These are phyloP conservation scores for Eleusine indica DNA, from an alignment of 176 grass and related monocot species.

Conservation along the genomic window DNA sequence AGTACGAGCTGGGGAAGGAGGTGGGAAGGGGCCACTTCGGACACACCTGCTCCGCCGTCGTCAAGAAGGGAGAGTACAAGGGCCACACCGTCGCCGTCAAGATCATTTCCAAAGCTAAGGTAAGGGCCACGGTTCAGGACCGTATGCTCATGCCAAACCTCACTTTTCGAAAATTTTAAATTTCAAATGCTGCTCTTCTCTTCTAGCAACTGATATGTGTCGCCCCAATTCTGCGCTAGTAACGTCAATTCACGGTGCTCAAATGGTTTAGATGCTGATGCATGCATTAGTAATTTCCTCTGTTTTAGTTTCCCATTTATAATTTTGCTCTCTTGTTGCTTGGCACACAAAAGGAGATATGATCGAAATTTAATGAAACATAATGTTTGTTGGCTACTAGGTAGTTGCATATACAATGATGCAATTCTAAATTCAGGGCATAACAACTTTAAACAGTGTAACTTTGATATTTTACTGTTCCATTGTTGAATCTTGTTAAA, in stretches of 20 bases:
- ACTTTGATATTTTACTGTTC: slow-evolving; percentile 7
- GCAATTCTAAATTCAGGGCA: neutral
- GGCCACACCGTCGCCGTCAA: slow-evolving; percentile 89
- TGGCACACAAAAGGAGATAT: neutral
- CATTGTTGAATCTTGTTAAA: slow-evolving; percentile 17
- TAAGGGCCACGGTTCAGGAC: slow-evolving; percentile 24
- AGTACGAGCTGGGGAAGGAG: slow-evolving; percentile 98
- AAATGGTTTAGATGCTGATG: neutral
- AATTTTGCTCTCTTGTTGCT: neutral
- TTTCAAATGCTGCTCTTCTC: slow-evolving; percentile 22
- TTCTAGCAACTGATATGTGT: neutral
- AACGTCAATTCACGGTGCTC: slow-evolving; percentile 9
- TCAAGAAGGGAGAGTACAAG: slow-evolving; percentile 90
- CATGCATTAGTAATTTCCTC: neutral
- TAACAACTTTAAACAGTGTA: neutral
- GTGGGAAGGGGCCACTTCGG: slow-evolving; percentile 96
- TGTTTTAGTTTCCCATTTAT: slow-evolving; percentile 2
- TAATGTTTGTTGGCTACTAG: neutral
- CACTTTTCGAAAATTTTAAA: slow-evolving; percentile 8
- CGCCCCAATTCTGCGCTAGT: slow-evolving; percentile 26
- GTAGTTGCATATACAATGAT: neutral
- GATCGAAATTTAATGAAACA: neutral
- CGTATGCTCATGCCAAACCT: slow-evolving; percentile 2
- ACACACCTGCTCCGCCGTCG: slow-evolving; percentile 80
- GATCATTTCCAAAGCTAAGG: slow-evolving; percentile 98